These are phyloP conservation scores for Chlamydomonas schloesseri DNA, from an alignment of 139 green algal genomes.

Conservation along the genomic window DNA sequence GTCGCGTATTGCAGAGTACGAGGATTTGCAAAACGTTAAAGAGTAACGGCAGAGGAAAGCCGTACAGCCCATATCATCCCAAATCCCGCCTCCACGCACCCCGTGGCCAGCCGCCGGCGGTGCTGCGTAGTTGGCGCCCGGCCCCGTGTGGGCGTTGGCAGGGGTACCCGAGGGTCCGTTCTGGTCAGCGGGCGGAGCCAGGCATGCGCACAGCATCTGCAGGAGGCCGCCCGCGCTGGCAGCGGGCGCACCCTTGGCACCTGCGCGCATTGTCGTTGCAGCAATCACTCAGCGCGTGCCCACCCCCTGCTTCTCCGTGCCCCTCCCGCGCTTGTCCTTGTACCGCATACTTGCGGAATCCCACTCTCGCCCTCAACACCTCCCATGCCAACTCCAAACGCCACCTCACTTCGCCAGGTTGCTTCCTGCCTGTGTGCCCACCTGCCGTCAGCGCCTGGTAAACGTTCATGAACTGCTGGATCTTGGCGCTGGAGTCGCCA, in stretches of 20 bases:
- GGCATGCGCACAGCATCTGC: conserved; percentile 40
- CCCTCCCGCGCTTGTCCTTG: too few relatives aligned
- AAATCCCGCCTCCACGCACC: neutral
- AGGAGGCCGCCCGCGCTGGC: neutral
- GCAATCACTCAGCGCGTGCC: too few relatives aligned
- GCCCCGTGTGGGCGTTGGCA: conserved; percentile 8
- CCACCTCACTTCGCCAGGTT: too few relatives aligned
- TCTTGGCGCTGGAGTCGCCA: conserved; percentile 37
- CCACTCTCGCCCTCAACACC: too few relatives aligned
- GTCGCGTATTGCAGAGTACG: too few relatives aligned
- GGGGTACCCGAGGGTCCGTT: neutral
- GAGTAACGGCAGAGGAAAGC: too few relatives aligned
- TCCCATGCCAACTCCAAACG: too few relatives aligned
- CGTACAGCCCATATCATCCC: too few relatives aligned
- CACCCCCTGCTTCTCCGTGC: too few relatives aligned
- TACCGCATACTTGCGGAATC: too few relatives aligned
- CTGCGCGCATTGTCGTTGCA: conserved; percentile 5
- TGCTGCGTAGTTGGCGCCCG: neutral
- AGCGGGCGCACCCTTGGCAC: neutral
- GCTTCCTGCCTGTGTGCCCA: neutral
- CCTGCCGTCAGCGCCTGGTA: neutral
- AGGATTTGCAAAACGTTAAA: too few relatives aligned
- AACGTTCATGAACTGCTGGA: conserved; percentile 38
- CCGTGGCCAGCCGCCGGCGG: neutral
- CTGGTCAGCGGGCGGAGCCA: conserved; percentile 2